Percentiles rank a stretch among this genome's conserved stretches.
Evolutionary conservation across 106 monocot species (phyloP).

Genomic region (Triglochin maritima): DNA sequence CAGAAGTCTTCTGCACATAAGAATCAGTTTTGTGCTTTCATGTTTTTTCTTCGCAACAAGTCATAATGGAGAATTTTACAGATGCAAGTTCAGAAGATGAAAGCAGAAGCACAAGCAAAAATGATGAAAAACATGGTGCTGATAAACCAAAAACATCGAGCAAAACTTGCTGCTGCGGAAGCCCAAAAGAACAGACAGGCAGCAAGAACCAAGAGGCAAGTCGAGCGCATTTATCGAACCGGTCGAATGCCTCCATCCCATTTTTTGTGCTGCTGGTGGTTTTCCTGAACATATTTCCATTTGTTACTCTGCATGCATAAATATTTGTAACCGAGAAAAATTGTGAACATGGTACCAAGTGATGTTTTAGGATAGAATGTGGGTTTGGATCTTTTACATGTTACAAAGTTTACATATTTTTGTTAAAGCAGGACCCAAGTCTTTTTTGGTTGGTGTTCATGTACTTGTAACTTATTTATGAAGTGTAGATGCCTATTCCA

Average conservation of each 20-base stretch:
- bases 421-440: too few relatives aligned
- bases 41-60: neutral
- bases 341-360: too few relatives aligned
- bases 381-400: too few relatives aligned
- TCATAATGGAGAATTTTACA: constrained; percentile 11
- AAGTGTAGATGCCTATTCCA: too few relatives aligned
- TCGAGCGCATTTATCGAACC: constrained; percentile 33
- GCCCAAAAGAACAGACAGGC: constrained; percentile 34
- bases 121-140: constrained; percentile 26
- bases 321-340: too few relatives aligned
- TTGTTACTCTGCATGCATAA: too few relatives aligned
- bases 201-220: constrained; percentile 30
- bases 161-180: constrained; percentile 44
- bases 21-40: neutral
- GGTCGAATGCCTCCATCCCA: constrained; percentile 29
- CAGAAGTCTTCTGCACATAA: neutral
- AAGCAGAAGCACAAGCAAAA: constrained; percentile 37
- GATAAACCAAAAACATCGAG: constrained; percentile 23
- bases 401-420: too few relatives aligned
- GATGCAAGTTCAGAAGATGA: constrained; percentile 45
- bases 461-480: too few relatives aligned
- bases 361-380: too few relatives aligned
- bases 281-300: neutral
- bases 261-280: constrained; percentile 45
- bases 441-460: too few relatives aligned